phyloP scores from a whole-genome alignment of 2,329 filamentous ascomycete species.

The Tolypocladium ovalisporum region DNA sequence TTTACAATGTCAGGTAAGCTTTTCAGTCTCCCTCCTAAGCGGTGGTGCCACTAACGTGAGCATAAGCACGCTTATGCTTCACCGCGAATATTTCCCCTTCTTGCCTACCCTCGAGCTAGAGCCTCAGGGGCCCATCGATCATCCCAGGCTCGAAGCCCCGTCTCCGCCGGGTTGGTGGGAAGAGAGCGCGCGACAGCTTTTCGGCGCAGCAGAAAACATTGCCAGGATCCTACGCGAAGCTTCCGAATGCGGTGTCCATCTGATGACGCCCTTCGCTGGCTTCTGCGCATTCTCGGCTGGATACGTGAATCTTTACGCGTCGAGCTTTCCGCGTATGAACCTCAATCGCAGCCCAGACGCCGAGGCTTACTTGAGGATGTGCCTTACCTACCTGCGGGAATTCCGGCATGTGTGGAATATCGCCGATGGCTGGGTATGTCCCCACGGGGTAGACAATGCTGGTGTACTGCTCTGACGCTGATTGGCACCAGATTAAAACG shows the following conservation, averaged over 20 bases:
- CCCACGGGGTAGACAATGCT: neutral
- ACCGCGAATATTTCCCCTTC: conserved; percentile 33
- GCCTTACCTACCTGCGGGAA: conserved; percentile 14
- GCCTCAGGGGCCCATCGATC: conserved; percentile 27
- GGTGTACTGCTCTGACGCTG: neutral
- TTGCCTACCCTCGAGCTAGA: conserved; percentile 21
- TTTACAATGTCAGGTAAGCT: conserved; percentile 31
- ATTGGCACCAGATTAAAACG: conserved; percentile 10
- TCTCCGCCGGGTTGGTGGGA: conserved; percentile 29
- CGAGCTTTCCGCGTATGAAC: conserved; percentile 29
- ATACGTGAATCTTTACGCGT: conserved; percentile 29
- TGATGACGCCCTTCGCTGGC: conserved; percentile 30
- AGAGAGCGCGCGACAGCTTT: conserved; percentile 23
- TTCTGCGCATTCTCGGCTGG: conserved; percentile 35
- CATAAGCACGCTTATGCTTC: conserved; percentile 27
- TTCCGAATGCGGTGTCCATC: conserved; percentile 21
- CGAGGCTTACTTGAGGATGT: conserved; percentile 10
- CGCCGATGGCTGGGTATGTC: conserved; percentile 15
- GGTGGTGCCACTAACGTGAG: neutral
- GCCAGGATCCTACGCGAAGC: conserved; percentile 24
- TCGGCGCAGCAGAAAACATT: conserved; percentile 23
- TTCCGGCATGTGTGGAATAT: conserved; percentile 17
- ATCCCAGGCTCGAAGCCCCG: conserved; percentile 23
- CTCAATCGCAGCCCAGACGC: conserved; percentile 16
- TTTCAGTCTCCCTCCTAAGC: neutral